Conservation (phyloP, 2,329 filamentous ascomycete species). For the Neonectria sp. region DNA sequence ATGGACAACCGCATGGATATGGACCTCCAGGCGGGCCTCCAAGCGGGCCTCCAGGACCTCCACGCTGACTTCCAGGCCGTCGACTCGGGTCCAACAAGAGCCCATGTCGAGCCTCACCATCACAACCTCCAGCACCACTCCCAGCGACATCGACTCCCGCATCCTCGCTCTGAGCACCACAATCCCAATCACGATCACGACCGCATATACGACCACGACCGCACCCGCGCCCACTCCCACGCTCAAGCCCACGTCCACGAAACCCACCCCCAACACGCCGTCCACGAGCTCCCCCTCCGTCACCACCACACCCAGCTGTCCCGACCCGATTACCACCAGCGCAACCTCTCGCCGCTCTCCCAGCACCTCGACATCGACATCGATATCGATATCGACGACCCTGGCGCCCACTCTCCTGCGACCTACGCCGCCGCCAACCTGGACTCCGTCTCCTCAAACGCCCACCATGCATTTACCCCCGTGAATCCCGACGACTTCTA, state of each 20-base stretch:
- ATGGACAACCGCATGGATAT: slow-evolving; percentile 61
- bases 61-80: slow-evolving; percentile 42
- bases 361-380: slow-evolving; percentile 25
- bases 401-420: slow-evolving; percentile 41
- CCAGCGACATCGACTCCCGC: slow-evolving; percentile 50
- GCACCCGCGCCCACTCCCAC: slow-evolving; percentile 40
- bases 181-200: slow-evolving; percentile 47
- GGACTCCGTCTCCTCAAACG: slow-evolving; percentile 40
- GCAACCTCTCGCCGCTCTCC: slow-evolving; percentile 39
- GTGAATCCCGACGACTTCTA: slow-evolving; percentile 71
- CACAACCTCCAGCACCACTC: slow-evolving; percentile 42
- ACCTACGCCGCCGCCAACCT: slow-evolving; percentile 42
- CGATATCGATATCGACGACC: slow-evolving; percentile 33
- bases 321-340: slow-evolving; percentile 33
- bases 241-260: slow-evolving; percentile 43
- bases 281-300: slow-evolving; percentile 30
- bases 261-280: slow-evolving; percentile 33
- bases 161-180: slow-evolving; percentile 48
- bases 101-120: slow-evolving; percentile 46
- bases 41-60: slow-evolving; percentile 33
- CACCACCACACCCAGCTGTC: slow-evolving; percentile 21
- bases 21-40: slow-evolving; percentile 51
- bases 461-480: slow-evolving; percentile 58
- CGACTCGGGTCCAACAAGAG: slow-evolving; percentile 38
- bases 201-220: slow-evolving; percentile 41